These are phyloP conservation scores for Aspergillus brunneoviolaceus DNA, from an alignment of 2,329 filamentous ascomycete species.

Conservation along the genomic window DNA sequence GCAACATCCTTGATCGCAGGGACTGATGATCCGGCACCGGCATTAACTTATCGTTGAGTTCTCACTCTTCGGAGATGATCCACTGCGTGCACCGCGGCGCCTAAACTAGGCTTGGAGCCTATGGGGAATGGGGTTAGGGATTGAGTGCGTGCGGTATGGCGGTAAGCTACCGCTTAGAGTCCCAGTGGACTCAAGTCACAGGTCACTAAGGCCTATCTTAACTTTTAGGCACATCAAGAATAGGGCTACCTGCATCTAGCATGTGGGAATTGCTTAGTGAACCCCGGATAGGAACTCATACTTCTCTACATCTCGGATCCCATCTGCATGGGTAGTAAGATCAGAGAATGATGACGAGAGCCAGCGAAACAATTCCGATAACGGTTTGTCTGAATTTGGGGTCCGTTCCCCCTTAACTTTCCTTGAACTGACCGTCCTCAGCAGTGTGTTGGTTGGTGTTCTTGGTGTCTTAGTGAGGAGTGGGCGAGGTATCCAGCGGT, in stretches of 20 bases:
- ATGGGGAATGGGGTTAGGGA: not conserved
- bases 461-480: not conserved
- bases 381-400: not conserved
- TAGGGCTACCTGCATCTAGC: not conserved
- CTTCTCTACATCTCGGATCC: not conserved
- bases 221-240: not conserved
- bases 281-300: not conserved
- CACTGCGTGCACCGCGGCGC: not conserved
- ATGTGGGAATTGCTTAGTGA: not conserved
- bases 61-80: not conserved
- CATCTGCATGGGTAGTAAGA: not conserved
- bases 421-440: not conserved
- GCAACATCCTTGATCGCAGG: not conserved
- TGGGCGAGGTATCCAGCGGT: constrained; percentile 8
- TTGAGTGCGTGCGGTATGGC: not conserved
- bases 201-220: not conserved
- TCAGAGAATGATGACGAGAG: not conserved
- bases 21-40: not conserved
- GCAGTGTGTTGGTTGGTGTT: not conserved
- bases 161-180: not conserved
- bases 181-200: not conserved
- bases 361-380: not conserved
- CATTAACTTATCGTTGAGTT: not conserved
- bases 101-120: not conserved
- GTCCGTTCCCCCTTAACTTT: not conserved